These are phyloP conservation scores for Platanus orientalis DNA, from an alignment of 164 flowering plant species.

Conservation along the genomic window DNA sequence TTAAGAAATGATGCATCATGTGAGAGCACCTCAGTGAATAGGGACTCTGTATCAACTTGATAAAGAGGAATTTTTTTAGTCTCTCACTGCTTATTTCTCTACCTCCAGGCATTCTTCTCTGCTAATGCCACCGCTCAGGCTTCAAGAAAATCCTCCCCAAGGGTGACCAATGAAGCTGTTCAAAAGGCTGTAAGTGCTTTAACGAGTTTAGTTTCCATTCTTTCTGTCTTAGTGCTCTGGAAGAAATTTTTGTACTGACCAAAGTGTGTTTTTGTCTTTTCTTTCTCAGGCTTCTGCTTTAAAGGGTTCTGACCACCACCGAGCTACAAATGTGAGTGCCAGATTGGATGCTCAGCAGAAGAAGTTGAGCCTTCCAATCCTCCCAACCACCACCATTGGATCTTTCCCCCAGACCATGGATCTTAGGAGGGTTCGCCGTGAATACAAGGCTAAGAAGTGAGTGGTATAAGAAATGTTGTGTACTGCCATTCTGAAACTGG, in stretches of 20 bases:
- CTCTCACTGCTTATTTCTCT: slow-evolving; percentile 6
- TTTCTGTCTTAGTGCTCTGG: not conserved
- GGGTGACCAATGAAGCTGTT: slow-evolving; percentile 79
- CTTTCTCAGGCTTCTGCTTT: slow-evolving; percentile 72
- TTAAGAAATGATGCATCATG: too few relatives aligned
- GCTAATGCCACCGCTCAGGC: slow-evolving; percentile 74
- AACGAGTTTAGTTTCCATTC: not conserved
- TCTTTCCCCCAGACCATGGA: slow-evolving; percentile 95
- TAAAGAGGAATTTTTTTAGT: not conserved
- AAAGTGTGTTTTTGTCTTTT: not conserved
- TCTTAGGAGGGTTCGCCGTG: slow-evolving; percentile 85
- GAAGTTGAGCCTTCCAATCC: slow-evolving; percentile 88
- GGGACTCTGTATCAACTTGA: not conserved
- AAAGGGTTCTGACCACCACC: slow-evolving; percentile 81
- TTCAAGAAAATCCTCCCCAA: slow-evolving; percentile 77
- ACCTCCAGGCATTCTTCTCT: slow-evolving; percentile 60
- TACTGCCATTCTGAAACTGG: too few relatives aligned
- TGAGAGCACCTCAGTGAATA: too few relatives aligned
- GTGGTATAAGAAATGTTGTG: too few relatives aligned
- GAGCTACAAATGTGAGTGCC: slow-evolving; percentile 83
- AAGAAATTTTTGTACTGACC: slow-evolving; percentile 6
- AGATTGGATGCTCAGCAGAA: slow-evolving; percentile 92
- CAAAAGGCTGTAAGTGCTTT: slow-evolving; percentile 67
- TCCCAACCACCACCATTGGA: slow-evolving; percentile 95
- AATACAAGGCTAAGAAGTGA: slow-evolving; percentile 93